phyloP scores from a whole-genome alignment of 2,329 filamentous ascomycete genomes.

The Fusarium dlaminii region DNA sequence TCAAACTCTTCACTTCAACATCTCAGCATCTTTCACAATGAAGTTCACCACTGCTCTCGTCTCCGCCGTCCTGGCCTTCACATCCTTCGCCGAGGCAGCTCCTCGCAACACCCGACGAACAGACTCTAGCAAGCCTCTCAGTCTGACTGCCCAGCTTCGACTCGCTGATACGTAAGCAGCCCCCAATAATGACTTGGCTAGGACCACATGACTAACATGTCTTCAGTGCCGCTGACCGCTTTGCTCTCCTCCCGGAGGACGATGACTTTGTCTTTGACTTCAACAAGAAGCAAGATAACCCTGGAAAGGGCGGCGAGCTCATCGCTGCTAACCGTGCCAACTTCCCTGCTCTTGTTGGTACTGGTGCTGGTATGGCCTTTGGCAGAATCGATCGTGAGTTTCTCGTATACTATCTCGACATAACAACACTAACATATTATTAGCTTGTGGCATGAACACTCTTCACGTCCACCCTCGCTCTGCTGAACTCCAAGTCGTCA shows the following conservation, averaged over 20 bases:
- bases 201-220: slow-evolving; percentile 18
- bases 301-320: slow-evolving; percentile 56
- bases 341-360: slow-evolving; percentile 65
- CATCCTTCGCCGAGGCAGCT: slow-evolving; percentile 46
- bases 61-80: slow-evolving; percentile 53
- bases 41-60: slow-evolving; percentile 45
- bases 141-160: slow-evolving; percentile 51
- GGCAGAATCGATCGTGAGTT: slow-evolving; percentile 56
- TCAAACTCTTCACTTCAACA: background rate
- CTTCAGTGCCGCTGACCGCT: slow-evolving; percentile 53
- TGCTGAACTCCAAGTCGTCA: slow-evolving; percentile 63
- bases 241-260: slow-evolving; percentile 54
- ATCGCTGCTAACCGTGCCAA: slow-evolving; percentile 63
- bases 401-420: background rate
- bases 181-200: background rate
- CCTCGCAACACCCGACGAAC: slow-evolving; percentile 30
- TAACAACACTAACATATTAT: slow-evolving; percentile 24
- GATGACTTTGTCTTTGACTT: slow-evolving; percentile 62
- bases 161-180: slow-evolving; percentile 51
- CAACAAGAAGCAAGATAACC: slow-evolving; percentile 41
- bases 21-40: slow-evolving; percentile 47
- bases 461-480: slow-evolving; percentile 65
- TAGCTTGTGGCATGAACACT: slow-evolving; percentile 66
- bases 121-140: slow-evolving; percentile 32
- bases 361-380: slow-evolving; percentile 60